Percentiles rank a stretch among this genome's conserved stretches.
These are phyloP conservation scores for Amylocarpus encephaloides DNA, from an alignment of 2,329 filamentous ascomycete genomes.

Conservation along the genomic window DNA sequence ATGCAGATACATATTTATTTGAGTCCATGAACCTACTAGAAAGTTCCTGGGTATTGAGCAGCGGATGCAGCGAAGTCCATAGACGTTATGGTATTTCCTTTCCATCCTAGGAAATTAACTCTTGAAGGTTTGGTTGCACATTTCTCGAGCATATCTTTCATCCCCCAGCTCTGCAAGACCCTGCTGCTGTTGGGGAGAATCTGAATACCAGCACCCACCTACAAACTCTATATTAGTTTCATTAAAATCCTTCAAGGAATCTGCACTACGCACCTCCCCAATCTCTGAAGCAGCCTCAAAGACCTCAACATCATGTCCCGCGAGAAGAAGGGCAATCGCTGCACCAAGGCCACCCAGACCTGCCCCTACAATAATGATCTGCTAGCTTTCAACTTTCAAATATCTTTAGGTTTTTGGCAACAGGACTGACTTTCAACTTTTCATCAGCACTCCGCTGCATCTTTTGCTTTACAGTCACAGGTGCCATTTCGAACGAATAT, in stretches of 20 bases:
- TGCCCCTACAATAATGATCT: slow-evolving; percentile 47
- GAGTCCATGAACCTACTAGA: slow-evolving; percentile 22
- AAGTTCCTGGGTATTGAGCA: slow-evolving; percentile 20
- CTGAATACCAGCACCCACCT: slow-evolving; percentile 32
- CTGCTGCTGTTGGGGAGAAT: slow-evolving; percentile 24
- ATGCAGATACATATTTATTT: not conserved
- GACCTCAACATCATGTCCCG: slow-evolving; percentile 35
- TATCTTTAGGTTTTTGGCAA: not conserved
- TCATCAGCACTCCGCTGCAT: slow-evolving; percentile 13
- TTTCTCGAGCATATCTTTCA: slow-evolving; percentile 11
- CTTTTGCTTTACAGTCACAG: slow-evolving; percentile 14
- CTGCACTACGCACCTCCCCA: slow-evolving; percentile 34
- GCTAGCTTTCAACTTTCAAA: not conserved
- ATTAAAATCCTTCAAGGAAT: slow-evolving; percentile 36
- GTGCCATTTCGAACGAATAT: not conserved
- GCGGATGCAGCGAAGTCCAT: slow-evolving; percentile 21
- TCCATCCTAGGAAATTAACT: slow-evolving; percentile 44
- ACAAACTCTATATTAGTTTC: slow-evolving; percentile 37
- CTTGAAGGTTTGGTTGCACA: slow-evolving; percentile 34
- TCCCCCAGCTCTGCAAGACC: slow-evolving; percentile 24
- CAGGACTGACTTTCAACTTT: slow-evolving; percentile 16
- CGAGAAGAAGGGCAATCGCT: slow-evolving; percentile 24
- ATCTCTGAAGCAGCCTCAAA: slow-evolving; percentile 37
- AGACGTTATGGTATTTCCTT: slow-evolving; percentile 23
- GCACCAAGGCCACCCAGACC: slow-evolving; percentile 47